A percentile compares a stretch with the other conserved stretches of the same genome.
phyloP scores from a whole-genome alignment of 179 eudicot genomes.

The Corrigiola litoralis region DNA sequence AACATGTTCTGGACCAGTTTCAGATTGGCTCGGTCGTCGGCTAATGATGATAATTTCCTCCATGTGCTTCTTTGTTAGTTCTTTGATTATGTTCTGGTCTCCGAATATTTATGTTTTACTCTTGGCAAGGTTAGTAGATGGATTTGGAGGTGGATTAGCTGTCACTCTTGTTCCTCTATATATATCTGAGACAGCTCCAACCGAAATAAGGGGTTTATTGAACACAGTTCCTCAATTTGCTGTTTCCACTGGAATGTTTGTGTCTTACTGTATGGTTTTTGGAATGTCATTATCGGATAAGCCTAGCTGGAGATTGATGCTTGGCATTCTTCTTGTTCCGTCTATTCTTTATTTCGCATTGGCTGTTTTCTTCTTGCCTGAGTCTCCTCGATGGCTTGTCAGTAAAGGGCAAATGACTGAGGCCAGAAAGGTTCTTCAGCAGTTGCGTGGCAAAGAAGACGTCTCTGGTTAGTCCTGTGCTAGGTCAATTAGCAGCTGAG shows the following conservation, averaged over 20 bases:
- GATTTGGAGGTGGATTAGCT: conserved; percentile 79
- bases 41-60: conserved; percentile 68
- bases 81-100: conserved; percentile 75
- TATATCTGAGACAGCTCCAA: conserved; percentile 87
- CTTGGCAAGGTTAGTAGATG: conserved; percentile 71
- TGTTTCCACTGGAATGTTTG: conserved; percentile 71
- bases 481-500: not conserved
- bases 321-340: conserved; percentile 67
- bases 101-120: conserved; percentile 69
- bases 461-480: conserved; percentile 56
- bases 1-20: conserved; percentile 59
- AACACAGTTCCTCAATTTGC: conserved; percentile 85
- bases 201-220: conserved; percentile 71
- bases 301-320: conserved; percentile 89
- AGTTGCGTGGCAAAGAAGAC: conserved; percentile 73
- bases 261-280: conserved; percentile 72
- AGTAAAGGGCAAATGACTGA: conserved; percentile 85
- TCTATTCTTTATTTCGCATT: conserved; percentile 50
- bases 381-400: conserved; percentile 97
- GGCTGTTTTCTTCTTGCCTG: conserved; percentile 71
- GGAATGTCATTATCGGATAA: conserved; percentile 67
- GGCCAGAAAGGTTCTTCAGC: conserved; percentile 76
- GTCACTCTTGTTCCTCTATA: conserved; percentile 78
- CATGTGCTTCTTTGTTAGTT: conserved; percentile 53
- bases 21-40: conserved; percentile 81